Conservation (phyloP, 495 filamentous ascomycete species). For the Hypoxylon trugodes region DNA sequence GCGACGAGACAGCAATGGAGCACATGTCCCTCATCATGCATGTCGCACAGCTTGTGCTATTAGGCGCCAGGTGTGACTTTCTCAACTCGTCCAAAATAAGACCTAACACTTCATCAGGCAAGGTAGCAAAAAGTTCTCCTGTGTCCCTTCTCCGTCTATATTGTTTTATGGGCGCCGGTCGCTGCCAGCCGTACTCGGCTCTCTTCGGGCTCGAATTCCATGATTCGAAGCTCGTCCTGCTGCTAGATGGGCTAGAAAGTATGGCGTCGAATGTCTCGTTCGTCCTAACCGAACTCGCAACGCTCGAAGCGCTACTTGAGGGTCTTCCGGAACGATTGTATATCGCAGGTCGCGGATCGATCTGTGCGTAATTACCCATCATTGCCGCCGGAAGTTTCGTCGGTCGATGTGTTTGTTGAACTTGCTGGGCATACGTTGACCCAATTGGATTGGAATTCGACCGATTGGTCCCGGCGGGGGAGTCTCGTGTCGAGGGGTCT, state of each 20-base stretch:
- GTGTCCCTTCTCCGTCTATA: constrained; percentile 47
- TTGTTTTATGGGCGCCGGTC: constrained; percentile 50
- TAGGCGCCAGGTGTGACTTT: constrained; percentile 53
- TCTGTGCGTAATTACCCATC: constrained; percentile 44
- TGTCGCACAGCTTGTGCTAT: constrained; percentile 67
- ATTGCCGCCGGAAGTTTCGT: constrained; percentile 32
- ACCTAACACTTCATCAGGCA: constrained; percentile 66
- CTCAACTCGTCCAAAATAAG: constrained; percentile 60
- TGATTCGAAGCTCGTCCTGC: constrained; percentile 54
- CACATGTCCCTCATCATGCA: constrained; percentile 82
- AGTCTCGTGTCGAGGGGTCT: constrained; percentile 11
- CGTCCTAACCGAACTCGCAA: constrained; percentile 36
- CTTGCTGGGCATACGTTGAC: constrained; percentile 27
- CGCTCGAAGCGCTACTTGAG: constrained; percentile 36
- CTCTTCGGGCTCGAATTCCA: constrained; percentile 42
- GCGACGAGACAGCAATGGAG: constrained; percentile 70
- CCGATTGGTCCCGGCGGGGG: constrained; percentile 22
- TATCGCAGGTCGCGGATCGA: constrained; percentile 35
- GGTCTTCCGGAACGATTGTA: constrained; percentile 35
- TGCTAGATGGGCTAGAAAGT: constrained; percentile 44
- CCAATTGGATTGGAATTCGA: constrained; percentile 30
- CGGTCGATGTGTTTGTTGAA: constrained; percentile 25
- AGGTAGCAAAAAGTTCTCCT: constrained; percentile 60
- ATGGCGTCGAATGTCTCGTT: constrained; percentile 45
- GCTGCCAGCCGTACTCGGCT: constrained; percentile 48